Conservation (phyloP, 1,284 basidiomycete genomes). For the Trichosporon coremiiforme region DNA sequence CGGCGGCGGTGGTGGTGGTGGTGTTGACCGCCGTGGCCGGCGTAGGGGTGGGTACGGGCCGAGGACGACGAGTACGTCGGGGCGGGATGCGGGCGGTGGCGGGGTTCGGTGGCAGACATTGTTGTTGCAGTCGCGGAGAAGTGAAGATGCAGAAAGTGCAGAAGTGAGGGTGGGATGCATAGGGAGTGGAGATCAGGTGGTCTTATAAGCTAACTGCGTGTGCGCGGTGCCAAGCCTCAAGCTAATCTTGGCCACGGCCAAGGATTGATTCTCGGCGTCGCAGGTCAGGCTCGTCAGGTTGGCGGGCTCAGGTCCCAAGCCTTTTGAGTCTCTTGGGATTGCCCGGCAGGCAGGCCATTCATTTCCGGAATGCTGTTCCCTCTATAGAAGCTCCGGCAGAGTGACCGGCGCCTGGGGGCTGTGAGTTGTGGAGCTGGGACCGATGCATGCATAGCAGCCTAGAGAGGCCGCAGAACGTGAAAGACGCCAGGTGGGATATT, state of each 20-base stretch:
- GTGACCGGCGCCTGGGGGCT: not conserved
- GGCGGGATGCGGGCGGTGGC: conserved; percentile 23
- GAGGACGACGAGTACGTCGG: conserved; percentile 21
- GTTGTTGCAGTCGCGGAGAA: no score
- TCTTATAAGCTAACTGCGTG: conserved; percentile 14
- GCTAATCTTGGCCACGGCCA: conserved; percentile 19
- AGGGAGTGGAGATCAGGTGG: not conserved
- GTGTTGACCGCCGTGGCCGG: not conserved
- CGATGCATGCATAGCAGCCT: not conserved
- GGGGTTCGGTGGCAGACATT: conserved; percentile 21
- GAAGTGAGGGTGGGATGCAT: not conserved
- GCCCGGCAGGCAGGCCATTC: no score
- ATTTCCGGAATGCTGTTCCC: not conserved
- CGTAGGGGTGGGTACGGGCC: conserved; percentile 30
- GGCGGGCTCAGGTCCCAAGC: not conserved
- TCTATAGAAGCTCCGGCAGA: not conserved
- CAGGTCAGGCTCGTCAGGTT: not conserved
- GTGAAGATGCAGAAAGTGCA: not conserved
- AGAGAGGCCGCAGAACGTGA: no score
- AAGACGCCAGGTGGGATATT: no score
- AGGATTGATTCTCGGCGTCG: conserved; percentile 13
- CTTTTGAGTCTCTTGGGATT: no score
- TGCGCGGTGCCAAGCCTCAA: conserved; percentile 19
- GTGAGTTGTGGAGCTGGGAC: not conserved
- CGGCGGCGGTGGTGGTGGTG: conserved; percentile 18